Evolutionary conservation across 2,329 filamentous ascomycete genomes (phyloP), one percentile per base, ranked within the genome.

Genomic region (Sarocladiaceae sp.): DNA sequence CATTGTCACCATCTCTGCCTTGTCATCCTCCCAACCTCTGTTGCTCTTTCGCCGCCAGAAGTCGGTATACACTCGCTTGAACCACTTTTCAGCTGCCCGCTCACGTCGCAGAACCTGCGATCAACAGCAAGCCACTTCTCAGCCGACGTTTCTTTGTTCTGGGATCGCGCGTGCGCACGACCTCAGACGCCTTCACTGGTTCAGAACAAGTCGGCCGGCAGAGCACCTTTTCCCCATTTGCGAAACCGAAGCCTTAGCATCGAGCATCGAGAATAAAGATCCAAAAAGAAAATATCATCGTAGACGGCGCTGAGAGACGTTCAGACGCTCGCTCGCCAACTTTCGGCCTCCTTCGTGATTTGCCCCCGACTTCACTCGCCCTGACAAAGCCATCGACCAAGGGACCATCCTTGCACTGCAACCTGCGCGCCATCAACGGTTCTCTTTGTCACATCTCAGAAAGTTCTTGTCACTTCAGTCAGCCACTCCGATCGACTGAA

Each of bases 141-240:
- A 55, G 58, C 61, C 61, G 60, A 64, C 59, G 59, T 49, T 59
- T 64, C 59, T 51, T 50, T 61, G 61, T 55, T 64, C 59, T 64
- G 61, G 53, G 50, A 54, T 13, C 24, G 15, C 27, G 16, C 55
- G 15, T 50, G 49, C 48, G 45, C 45, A 51, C 55, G 52, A 51
- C 53, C 58, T 62, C 70, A 70, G 78, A 82, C 72, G 69, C 78
- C 78, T 82, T 82, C 55, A 78, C 70, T 82, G 77, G 78, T 79
- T 70, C 58, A 60, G 63, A 67, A 63, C 61, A 56, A 41, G 62
- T 62, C 59, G 60, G 59, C 55, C 47, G 57, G 58, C 58, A 59
- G 53, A 56, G 52, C 51, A 49, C 19, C 23, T 16, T 18, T 23
- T 24, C 13, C 20, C 16, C 34, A 27, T 27, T 16, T 29, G 13